Base-by-base conservation (phyloP, 345 rosid genomes). In the Laguncularia racemosa region DNA sequence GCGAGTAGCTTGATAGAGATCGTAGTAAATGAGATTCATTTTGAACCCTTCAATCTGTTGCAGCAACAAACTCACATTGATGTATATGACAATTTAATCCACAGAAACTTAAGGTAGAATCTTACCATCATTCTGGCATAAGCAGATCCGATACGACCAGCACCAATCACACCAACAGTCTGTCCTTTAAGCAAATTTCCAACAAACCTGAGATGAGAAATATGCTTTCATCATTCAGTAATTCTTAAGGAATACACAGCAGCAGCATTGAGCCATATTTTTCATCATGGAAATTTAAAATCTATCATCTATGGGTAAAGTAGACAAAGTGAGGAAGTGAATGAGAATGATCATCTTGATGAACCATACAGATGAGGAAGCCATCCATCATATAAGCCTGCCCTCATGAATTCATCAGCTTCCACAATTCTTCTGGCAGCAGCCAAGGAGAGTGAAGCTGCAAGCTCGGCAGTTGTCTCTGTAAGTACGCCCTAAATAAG, bases 101-200 rank as follows among this genome's bases (percentile, higher is more conserved):
- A 33, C 28, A 26, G 13, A 33, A 14, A 16, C 14, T 16, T 56
- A 16, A 1, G 20, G 21, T 33, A 46, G 21, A 6, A 16, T 33
- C 20, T 64, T 76, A 89, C 99, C 99, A 93, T 93, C 96, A 89
- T 93, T 74, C 96, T 82, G 46, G 97, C 97, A 64, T 93, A 93
- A 17, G 99, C 95, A 55, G 96, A 92, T 50, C 96, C 98, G n/a
- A 92, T 92, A 58, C 95, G 95, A 60, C 98, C 96, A 58, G 96
- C 96, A 57, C 99, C 99, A 68, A 93, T 89, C 54, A 93, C 99
- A 63, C 97, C 99, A 61, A 93, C 90, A 52, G 99, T 89, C 60
- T 89, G 99, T 55, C 99, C 99, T 78, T 89, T 89, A 59, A 93
- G 97, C 69, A 93, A 79, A 78, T 93, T 93, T 17, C 99, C 99